phyloP scores from a whole-genome alignment of 257 asterid species.

The Ilex aquifolium region DNA sequence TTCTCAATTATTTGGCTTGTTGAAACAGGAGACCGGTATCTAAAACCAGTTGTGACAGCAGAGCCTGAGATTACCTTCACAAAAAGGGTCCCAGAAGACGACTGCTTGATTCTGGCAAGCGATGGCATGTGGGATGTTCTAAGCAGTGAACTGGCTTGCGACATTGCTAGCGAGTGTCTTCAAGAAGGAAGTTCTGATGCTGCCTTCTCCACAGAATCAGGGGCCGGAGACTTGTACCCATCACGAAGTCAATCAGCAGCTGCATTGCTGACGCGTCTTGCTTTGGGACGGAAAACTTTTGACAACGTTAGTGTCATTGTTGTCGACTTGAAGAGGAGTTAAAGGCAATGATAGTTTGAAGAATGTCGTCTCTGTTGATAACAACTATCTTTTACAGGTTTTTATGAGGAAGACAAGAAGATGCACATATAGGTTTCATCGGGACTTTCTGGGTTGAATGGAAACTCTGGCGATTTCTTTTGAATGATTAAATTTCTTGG shows the following conservation, averaged over 20 bases:
- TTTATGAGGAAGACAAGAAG: no score
- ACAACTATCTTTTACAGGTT: no score
- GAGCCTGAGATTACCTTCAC: slow-evolving; percentile 16
- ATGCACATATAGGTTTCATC: no score
- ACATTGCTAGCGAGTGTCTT: slow-evolving; percentile 10
- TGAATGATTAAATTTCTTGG: no score
- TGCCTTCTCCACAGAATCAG: not conserved
- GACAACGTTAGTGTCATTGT: slow-evolving; percentile 15
- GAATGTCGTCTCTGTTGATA: no score
- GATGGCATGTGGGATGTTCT: slow-evolving; percentile 22
- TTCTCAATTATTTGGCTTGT: not conserved
- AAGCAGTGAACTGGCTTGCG: slow-evolving; percentile 9
- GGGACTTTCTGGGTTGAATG: no score
- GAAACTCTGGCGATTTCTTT: no score
- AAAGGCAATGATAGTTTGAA: no score
- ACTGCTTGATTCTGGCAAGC: slow-evolving; percentile 15
- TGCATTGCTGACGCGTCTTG: slow-evolving; percentile 6
- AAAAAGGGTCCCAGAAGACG: slow-evolving; percentile 9
- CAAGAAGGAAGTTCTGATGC: not conserved
- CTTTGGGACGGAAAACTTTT: slow-evolving; percentile 5
- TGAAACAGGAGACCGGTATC: slow-evolving; percentile 13
- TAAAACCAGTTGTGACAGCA: slow-evolving; percentile 7
- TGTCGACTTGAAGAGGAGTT: slow-evolving; percentile 11
- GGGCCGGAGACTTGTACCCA: not conserved
- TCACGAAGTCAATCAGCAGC: slow-evolving; percentile 15